phyloP scores from a whole-genome alignment of 148 eudicot genomes.

The Bassia scoparia region DNA sequence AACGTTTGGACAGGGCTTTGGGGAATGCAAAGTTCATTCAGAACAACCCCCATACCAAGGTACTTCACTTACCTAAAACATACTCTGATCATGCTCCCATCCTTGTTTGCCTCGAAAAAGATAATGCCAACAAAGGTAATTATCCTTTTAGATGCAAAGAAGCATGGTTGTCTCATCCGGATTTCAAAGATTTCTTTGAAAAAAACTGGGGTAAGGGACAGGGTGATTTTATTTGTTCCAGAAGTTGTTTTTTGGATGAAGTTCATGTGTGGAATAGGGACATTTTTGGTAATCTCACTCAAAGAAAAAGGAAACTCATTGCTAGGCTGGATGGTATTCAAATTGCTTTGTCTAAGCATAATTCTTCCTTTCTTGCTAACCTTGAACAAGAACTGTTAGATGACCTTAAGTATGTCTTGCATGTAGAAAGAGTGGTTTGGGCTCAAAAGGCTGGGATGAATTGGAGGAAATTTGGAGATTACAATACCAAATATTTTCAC shows the following conservation, averaged over 20 bases:
- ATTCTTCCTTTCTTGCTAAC: background rate
- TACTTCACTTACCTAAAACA: too few species aligned
- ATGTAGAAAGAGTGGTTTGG: background rate
- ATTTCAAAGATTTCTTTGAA: background rate
- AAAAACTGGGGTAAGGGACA: background rate
- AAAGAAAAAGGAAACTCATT: background rate
- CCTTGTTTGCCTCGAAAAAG: too few species aligned
- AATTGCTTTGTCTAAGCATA: background rate
- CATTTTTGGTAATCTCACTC: background rate
- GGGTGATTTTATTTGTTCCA: background rate
- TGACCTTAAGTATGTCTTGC: background rate
- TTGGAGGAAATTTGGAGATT: background rate
- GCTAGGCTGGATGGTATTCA: background rate
- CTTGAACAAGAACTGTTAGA: background rate
- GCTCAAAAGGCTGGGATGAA: background rate
- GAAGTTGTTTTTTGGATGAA: too few species aligned
- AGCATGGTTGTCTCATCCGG: background rate
- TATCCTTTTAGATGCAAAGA: background rate
- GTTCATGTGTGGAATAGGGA: background rate
- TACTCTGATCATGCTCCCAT: too few species aligned
- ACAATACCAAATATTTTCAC: background rate
- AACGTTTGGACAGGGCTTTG: too few species aligned
- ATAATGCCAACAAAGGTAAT: too few species aligned
- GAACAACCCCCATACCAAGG: too few species aligned
- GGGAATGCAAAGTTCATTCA: too few species aligned